phyloP scores from a whole-genome alignment of 75 land plant species.

The Picea glauca region DNA sequence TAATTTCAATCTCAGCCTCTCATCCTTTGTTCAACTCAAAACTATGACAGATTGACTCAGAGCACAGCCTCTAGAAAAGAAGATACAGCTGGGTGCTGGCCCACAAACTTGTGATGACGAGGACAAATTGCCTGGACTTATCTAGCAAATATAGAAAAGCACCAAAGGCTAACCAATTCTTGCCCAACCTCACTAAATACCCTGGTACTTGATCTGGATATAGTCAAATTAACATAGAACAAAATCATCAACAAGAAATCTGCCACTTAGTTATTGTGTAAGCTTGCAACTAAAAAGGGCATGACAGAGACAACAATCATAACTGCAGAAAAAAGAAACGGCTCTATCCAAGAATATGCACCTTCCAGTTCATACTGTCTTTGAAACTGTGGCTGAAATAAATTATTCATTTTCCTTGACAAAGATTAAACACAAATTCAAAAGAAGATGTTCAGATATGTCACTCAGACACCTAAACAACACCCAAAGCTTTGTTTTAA shows the following conservation, averaged over 20 bases:
- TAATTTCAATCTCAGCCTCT: background rate
- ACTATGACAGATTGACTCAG: background rate
- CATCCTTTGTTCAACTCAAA: background rate
- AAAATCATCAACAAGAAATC: no score
- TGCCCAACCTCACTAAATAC: background rate
- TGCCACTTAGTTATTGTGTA: no score
- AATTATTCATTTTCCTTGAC: background rate
- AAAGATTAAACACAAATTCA: background rate
- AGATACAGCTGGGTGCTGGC: no score
- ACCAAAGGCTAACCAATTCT: background rate
- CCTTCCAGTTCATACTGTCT: background rate
- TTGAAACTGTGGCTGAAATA: background rate
- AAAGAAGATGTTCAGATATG: background rate
- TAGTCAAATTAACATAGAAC: no score
- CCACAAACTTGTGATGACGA: background rate
- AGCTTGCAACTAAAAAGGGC: no score
- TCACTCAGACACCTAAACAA: background rate
- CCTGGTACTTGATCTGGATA: no score
- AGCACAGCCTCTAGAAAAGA: background rate
- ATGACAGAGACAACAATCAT: no score
- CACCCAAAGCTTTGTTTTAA: background rate
- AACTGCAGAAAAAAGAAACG: no score
- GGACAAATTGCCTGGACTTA: background rate
- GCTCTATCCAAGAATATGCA: no score
- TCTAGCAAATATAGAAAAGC: no score